phyloP scores from a whole-genome alignment of 352 stramenopile genomes.

The Aphanomyces stellatus region DNA sequence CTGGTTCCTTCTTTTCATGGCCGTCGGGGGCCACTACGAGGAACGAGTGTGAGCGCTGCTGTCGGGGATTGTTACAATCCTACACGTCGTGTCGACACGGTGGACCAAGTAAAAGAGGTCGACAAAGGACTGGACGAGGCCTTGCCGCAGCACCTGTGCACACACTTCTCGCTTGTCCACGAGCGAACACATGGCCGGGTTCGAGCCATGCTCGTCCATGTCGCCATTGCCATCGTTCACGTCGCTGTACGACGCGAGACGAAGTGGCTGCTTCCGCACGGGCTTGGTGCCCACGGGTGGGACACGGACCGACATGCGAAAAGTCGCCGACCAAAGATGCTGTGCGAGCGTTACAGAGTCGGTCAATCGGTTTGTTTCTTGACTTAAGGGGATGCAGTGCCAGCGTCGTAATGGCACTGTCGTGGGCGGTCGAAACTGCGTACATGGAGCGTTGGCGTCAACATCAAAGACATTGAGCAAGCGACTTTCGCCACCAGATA shows the following conservation, averaged over 20 bases:
- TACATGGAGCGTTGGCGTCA: no score
- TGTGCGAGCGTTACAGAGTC: no score
- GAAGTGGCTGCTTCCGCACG: constrained; percentile 10
- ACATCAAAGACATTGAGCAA: no score
- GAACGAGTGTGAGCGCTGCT: no score
- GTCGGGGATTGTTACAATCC: no score
- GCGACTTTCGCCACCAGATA: no score
- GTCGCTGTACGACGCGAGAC: neutral
- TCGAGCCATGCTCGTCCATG: no score
- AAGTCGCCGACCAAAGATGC: no score
- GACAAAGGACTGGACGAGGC: constrained; percentile 91
- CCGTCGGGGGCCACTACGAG: constrained; percentile 1
- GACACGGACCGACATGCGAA: constrained; percentile 15
- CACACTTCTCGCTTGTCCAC: constrained; percentile 35
- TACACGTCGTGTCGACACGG: constrained; percentile 35
- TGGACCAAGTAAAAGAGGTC: constrained; percentile 93
- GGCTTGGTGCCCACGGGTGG: constrained; percentile 13
- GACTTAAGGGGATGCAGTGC: no score
- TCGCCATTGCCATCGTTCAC: neutral
- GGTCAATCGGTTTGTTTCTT: no score
- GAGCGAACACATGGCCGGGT: constrained; percentile 4
- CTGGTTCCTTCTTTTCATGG: constrained; percentile 18
- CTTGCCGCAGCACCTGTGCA: constrained; percentile 77
- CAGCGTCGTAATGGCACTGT: no score
- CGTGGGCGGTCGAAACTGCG: no score